Evolutionary conservation across 345 rosid genomes (phyloP), one percentile per base, ranked within the genome.

Genomic region (Boechera divaricarpa): DNA sequence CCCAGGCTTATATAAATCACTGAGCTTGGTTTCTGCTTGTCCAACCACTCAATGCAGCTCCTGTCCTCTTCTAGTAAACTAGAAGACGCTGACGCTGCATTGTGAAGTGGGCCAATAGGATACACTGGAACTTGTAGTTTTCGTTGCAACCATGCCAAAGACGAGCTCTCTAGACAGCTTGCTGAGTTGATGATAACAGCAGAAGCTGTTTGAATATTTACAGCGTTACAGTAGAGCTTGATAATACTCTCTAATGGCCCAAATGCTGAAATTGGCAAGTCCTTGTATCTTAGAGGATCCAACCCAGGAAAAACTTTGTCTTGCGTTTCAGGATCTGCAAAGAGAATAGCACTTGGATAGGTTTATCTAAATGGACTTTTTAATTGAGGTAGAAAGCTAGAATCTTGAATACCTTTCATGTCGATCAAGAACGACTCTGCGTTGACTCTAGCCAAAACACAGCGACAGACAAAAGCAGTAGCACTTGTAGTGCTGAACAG

Each of bases 1-100:
- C 97, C 97, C 36, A 94, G 84, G 73, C 92, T 81, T 54, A 94
- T 79, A 74, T 90, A 91, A 0, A 76, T 81, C 6, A 90, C 90
- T 0, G 94, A 86, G 1, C 74, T 59, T 11, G 62, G 77, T 36
- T 80, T 31, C 12, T 76, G 89, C 16, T 60, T 74, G 78, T 81
- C 69, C 54, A 94, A 51, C 91, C 91, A 85, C 53, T 77, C 44
- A 10, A 87, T 75, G 81, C 87, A 87, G 60, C 80, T 64, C 9
- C 28, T 60, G 44, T 87, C 89, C 38, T 85, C 89, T 56, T 77
- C 61, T 2, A 84, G 38, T 2, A 85, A 75, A 69, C 85, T 84
- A 24, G 74, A 48, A 26, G 83, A 60, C 2, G 79, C 83, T 8
- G 71, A 48, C 61, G 78, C 67, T 44, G 63, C 33, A 0, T 52